These are phyloP conservation scores for Saccharomyces hybrid DNA, from an alignment of 1,139 yeast genomes.

Conservation along the genomic window DNA sequence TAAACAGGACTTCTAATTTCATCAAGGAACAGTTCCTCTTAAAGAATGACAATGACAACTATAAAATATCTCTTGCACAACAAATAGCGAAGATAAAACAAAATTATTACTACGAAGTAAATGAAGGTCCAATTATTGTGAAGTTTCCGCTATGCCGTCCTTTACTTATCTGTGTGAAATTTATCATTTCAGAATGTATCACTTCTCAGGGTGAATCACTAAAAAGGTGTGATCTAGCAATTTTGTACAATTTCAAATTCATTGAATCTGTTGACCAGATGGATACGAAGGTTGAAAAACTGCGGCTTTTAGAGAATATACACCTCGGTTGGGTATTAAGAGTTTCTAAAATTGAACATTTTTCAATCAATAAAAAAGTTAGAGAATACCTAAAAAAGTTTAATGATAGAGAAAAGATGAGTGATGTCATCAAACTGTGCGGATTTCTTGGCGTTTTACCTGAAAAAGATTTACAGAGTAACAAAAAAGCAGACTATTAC, in stretches of 20 bases:
- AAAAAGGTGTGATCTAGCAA: constrained; percentile 10
- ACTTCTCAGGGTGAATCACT: background rate
- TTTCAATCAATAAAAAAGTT: constrained; percentile 13
- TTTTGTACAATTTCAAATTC: constrained; percentile 19
- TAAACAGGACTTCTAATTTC: constrained; percentile 26
- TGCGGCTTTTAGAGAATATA: background rate
- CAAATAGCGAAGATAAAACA: constrained; percentile 34
- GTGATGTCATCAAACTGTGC: constrained; percentile 56
- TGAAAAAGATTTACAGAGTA: background rate
- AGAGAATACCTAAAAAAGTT: constrained; percentile 10
- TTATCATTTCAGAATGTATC: constrained; percentile 43
- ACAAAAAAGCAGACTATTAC: background rate
- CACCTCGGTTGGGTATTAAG: background rate
- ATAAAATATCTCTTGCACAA: constrained; percentile 32
- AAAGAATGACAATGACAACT: constrained; percentile 5
- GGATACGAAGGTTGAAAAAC: background rate
- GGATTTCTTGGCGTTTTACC: constrained; percentile 37
- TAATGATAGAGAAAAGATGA: constrained; percentile 35
- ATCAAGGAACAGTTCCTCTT: constrained; percentile 8
- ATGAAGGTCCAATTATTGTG: constrained; percentile 31
- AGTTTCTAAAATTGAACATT: background rate
- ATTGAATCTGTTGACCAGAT: constrained; percentile 6
- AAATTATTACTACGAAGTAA: constrained; percentile 30
- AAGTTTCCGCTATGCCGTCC: constrained; percentile 49
- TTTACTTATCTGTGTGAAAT: constrained; percentile 41